Conservation (phyloP, 345 rosid genomes). For the Carallia pectinifolia region DNA sequence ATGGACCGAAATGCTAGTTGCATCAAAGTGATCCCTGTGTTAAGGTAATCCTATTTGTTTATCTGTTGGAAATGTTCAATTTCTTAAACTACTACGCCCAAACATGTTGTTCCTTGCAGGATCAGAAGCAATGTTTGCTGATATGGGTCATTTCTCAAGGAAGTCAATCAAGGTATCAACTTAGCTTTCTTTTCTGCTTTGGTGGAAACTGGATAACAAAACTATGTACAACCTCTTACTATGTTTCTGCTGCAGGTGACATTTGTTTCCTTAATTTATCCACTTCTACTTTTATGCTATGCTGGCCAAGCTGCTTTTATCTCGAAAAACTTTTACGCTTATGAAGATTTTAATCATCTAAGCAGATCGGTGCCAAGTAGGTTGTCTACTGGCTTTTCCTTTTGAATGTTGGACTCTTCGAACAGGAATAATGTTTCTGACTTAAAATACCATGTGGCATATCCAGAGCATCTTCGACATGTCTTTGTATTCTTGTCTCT, state of each 20-base stretch:
- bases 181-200: background rate
- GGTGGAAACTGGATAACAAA: background rate
- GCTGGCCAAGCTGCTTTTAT: constrained; percentile 68
- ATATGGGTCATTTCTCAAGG: constrained; percentile 64
- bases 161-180: constrained; percentile 48
- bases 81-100: background rate
- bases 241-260: constrained; percentile 40
- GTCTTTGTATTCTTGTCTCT: constrained; percentile 44
- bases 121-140: constrained; percentile 66
- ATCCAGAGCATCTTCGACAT: constrained; percentile 42
- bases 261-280: constrained; percentile 46
- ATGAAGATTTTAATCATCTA: constrained; percentile 39
- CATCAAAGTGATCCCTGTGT: background rate
- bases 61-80: background rate
- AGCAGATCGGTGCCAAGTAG: constrained; percentile 47
- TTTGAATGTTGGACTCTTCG: background rate
- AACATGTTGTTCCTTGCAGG: constrained; percentile 31
- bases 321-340: constrained; percentile 31
- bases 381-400: constrained; percentile 3
- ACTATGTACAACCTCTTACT: background rate
- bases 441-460: constrained; percentile 2
- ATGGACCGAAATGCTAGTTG: constrained; percentile 1
- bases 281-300: constrained; percentile 44
- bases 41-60: background rate
- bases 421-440: constrained; percentile 11